Conservation (phyloP, 2,329 filamentous ascomycete species). For the Ceratocystis ficicola region DNA sequence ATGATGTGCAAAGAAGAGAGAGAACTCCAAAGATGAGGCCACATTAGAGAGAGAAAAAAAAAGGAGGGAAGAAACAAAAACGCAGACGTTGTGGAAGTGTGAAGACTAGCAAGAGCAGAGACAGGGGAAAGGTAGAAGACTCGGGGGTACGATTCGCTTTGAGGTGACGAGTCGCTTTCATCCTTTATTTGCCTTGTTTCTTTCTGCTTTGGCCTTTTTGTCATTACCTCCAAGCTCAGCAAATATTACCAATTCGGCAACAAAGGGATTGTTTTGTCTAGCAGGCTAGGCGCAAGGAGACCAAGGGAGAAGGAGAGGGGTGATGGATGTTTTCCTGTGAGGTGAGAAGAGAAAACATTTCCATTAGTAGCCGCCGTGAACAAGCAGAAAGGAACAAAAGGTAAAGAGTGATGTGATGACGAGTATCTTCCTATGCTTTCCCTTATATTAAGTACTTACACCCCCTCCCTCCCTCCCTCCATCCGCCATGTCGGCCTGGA, state of each 20-base stretch:
- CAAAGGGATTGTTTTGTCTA: conserved; percentile 2
- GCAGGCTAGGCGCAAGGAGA: neutral
- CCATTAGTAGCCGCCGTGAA: neutral
- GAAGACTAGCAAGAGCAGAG: neutral
- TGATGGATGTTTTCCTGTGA: neutral
- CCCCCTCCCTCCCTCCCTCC: too few relatives aligned
- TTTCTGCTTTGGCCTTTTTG: neutral
- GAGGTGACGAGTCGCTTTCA: neutral
- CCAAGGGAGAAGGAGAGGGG: neutral
- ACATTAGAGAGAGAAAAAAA: neutral
- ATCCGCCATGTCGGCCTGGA: neutral
- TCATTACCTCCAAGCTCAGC: too few relatives aligned
- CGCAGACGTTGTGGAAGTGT: neutral
- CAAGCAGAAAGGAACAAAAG: neutral
- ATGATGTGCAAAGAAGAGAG: neutral
- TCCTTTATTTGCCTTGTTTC: neutral
- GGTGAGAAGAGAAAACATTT: too few relatives aligned
- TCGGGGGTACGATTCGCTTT: neutral
- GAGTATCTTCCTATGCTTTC: neutral
- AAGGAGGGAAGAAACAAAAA: neutral
- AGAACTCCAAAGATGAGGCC: neutral
- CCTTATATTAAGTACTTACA: too few relatives aligned
- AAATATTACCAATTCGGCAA: neutral
- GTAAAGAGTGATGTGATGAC: neutral
- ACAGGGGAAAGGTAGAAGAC: neutral